Evolutionary conservation across 1,139 yeast species (phyloP).

Genomic region (Geotrichum reessii): DNA sequence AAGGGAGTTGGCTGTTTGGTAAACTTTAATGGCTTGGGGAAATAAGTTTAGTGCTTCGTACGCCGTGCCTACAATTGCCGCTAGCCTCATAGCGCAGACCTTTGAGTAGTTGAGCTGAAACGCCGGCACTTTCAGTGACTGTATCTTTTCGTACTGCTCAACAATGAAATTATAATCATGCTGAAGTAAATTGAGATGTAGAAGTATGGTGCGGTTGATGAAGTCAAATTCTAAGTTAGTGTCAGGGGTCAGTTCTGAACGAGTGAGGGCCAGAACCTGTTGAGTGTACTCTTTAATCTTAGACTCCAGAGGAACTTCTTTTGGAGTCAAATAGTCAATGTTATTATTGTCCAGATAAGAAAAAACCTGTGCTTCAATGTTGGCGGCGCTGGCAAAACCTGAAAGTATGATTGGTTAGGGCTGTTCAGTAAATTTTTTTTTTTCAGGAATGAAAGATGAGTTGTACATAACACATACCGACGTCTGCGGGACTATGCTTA

Average conservation of each 20-base stretch:
- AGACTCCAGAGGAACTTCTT: neutral
- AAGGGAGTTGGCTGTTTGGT: slow-evolving; percentile 19
- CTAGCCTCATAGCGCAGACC: slow-evolving; percentile 24
- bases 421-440: neutral
- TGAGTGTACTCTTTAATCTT: slow-evolving; percentile 4
- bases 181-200: slow-evolving; percentile 23
- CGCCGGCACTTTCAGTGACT: neutral
- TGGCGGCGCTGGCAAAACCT: slow-evolving; percentile 16
- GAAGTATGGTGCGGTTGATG: slow-evolving; percentile 23
- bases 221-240: slow-evolving; percentile 19
- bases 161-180: slow-evolving; percentile 22
- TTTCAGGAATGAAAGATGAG: too few species aligned
- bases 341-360: slow-evolving; percentile 1
- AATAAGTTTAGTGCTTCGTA: slow-evolving; percentile 24
- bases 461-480: slow-evolving; percentile 13
- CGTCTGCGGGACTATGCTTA: slow-evolving; percentile 20
- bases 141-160: slow-evolving; percentile 10
- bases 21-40: slow-evolving; percentile 26
- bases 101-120: slow-evolving; percentile 21
- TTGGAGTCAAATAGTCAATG: slow-evolving; percentile 14
- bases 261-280: neutral
- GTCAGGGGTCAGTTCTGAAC: neutral
- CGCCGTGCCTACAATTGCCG: slow-evolving; percentile 29
- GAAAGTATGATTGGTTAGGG: neutral
- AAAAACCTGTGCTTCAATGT: slow-evolving; percentile 13